A percentile compares a stretch with the other conserved stretches of the same genome.
Conservation (phyloP, 768 basidiomycete genomes). For the Phaeotremella fagi region DNA sequence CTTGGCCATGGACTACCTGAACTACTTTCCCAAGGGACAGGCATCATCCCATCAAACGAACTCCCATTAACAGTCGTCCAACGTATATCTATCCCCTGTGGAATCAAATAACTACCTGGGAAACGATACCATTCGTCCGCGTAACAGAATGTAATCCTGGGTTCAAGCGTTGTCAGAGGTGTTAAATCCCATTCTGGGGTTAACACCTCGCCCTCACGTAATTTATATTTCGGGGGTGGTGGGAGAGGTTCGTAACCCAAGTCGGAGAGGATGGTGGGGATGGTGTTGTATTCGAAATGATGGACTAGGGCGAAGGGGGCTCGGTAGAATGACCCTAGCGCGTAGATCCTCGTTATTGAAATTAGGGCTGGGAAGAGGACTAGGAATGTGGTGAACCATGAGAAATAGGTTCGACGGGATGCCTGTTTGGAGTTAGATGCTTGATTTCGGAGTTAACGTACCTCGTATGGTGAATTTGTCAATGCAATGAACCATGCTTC, state of each 20-base stretch:
- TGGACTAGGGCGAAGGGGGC: constrained; percentile 70
- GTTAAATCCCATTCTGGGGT: constrained; percentile 57
- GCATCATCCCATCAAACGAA: constrained; percentile 83
- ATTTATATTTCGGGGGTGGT: constrained; percentile 37
- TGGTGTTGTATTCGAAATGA: constrained; percentile 68
- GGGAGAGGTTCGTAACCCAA: constrained; percentile 44
- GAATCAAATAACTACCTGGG: constrained; percentile 82
- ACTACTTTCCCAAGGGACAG: constrained; percentile 64
- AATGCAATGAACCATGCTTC: constrained; percentile 68
- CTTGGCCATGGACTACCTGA: constrained; percentile 55
- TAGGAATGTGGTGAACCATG: constrained; percentile 66
- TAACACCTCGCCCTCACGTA: constrained; percentile 53
- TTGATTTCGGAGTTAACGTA: constrained; percentile 49
- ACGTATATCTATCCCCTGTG: constrained; percentile 71
- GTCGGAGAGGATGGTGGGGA: constrained; percentile 67
- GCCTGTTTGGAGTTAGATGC: constrained; percentile 55
- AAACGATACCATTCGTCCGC: constrained; percentile 97
- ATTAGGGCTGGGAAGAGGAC: constrained; percentile 63
- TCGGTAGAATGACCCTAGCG: constrained; percentile 83
- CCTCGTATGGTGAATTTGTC: constrained; percentile 80
- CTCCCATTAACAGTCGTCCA: constrained; percentile 94
- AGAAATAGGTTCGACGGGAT: constrained; percentile 68
- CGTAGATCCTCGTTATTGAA: constrained; percentile 73
- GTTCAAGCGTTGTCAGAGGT: constrained; percentile 62
- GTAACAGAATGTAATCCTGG: constrained; percentile 64